A percentile compares a stretch with the other conserved stretches of the same genome.
phyloP scores from a whole-genome alignment of 1,284 basidiomycete species.

The Melampsora larici-populina region DNA sequence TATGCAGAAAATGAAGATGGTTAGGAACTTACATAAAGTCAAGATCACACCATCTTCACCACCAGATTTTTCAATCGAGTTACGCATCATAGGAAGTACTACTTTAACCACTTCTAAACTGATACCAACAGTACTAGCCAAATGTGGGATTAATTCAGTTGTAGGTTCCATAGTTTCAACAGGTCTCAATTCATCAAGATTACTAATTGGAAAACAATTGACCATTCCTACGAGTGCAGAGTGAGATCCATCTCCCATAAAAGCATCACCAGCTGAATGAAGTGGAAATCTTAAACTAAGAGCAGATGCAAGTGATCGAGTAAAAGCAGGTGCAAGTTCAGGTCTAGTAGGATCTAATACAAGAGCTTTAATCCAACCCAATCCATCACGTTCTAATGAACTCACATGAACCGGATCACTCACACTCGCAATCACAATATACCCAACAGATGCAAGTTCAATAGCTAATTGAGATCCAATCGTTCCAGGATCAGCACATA shows the following conservation, averaged over 20 bases:
- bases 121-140: background rate
- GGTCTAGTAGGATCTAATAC: conserved; percentile 20
- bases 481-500: conserved; percentile 29
- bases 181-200: background rate
- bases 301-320: background rate
- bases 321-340: conserved; percentile 7
- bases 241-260: background rate
- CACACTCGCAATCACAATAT: conserved; percentile 25
- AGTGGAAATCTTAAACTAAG: conserved; percentile 19
- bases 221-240: conserved; percentile 15
- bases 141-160: background rate
- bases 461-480: conserved; percentile 12
- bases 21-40: conserved; percentile 17
- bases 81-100: conserved; percentile 38
- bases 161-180: conserved; percentile 18
- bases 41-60: conserved; percentile 22
- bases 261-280: background rate
- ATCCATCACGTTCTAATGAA: background rate
- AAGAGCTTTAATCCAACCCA: conserved; percentile 29
- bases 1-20: background rate
- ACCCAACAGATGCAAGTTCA: conserved; percentile 10
- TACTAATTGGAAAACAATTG: conserved; percentile 33
- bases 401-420: background rate
- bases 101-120: conserved; percentile 25
- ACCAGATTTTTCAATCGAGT: conserved; percentile 20